Percentiles rank a stretch among this genome's conserved stretches.
Evolutionary conservation across 805 yeast species (phyloP).

Genomic region (Wickerhamiella vanderwaltii): DNA sequence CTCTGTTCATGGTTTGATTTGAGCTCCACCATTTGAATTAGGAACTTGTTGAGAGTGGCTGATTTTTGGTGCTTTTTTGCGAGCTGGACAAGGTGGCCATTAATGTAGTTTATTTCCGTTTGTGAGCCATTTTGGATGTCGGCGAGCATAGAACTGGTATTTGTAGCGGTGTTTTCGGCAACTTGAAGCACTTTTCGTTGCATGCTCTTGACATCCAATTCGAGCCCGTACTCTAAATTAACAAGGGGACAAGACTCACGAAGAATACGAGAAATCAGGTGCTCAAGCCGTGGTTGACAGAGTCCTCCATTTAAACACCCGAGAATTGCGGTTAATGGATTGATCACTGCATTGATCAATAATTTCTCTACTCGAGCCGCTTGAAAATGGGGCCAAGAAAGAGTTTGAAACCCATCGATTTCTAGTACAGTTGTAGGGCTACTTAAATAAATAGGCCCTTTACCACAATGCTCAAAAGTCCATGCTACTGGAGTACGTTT

Average conservation of each 20-base stretch:
- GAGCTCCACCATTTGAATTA: not conserved
- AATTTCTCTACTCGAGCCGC: constrained; percentile 63
- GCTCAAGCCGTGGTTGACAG: constrained; percentile 29
- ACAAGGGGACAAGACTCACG: constrained; percentile 34
- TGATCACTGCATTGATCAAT: constrained; percentile 69
- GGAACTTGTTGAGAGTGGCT: constrained; percentile 27
- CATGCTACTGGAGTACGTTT: constrained; percentile 37
- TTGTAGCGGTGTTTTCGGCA: constrained; percentile 38
- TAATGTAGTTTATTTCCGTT: constrained; percentile 73
- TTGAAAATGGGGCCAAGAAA: constrained; percentile 35
- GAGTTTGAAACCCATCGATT: constrained; percentile 7
- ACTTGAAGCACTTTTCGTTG: constrained; percentile 31
- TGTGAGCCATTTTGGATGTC: constrained; percentile 44
- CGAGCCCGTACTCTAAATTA: not conserved
- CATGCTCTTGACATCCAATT: constrained; percentile 26
- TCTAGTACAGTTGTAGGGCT: not conserved
- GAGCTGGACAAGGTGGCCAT: constrained; percentile 57
- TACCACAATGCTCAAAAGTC: constrained; percentile 55
- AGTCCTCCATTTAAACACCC: constrained; percentile 73
- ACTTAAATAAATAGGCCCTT: constrained; percentile 34
- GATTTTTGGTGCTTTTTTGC: constrained; percentile 37
- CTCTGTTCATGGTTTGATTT: too few species aligned
- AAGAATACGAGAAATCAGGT: constrained; percentile 34
- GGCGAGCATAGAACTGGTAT: constrained; percentile 59
- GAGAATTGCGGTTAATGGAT: constrained; percentile 67